Evolutionary conservation across 176 grass and related monocot genomes (phyloP).

Genomic region (Puya raimondii): DNA sequence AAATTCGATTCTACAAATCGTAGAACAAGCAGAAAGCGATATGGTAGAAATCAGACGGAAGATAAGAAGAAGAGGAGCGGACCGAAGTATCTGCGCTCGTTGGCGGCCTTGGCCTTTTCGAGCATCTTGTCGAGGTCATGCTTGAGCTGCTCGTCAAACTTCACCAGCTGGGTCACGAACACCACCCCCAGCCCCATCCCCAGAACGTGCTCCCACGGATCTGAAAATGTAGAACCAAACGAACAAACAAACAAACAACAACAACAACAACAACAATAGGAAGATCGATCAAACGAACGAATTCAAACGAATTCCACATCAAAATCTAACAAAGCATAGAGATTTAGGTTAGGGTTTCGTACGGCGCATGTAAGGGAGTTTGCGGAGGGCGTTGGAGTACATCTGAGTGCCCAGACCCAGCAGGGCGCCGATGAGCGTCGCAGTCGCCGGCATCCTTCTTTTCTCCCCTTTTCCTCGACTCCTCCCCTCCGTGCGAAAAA

Average conservation of each 20-base stretch:
- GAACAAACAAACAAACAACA: conserved; percentile 13
- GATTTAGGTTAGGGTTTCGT: neutral
- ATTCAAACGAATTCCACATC: no score
- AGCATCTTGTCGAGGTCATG: conserved; percentile 90
- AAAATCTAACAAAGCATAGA: no score
- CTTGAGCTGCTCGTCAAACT: conserved; percentile 83
- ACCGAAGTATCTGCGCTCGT: conserved; percentile 92
- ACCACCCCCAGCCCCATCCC: conserved; percentile 74
- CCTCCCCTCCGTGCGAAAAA: neutral
- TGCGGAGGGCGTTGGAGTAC: conserved; percentile 99
- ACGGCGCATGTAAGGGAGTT: conserved; percentile 97
- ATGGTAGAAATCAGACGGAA: neutral
- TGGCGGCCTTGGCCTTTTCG: conserved; percentile 80
- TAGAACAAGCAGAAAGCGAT: neutral
- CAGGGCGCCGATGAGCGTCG: conserved; percentile 79
- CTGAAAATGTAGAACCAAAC: conserved; percentile 25
- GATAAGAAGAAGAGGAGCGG: neutral
- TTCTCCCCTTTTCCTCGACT: neutral
- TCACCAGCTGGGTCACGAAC: conserved; percentile 82
- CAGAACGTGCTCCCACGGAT: conserved; percentile 95
- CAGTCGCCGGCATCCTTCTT: conserved; percentile 56
- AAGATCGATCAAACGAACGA: neutral
- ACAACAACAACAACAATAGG: neutral
- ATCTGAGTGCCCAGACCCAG: conserved; percentile 75
- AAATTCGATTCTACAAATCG: conserved; percentile 1